phyloP scores from a whole-genome alignment of 2,329 filamentous ascomycete species.

The Neonectria punicea region DNA sequence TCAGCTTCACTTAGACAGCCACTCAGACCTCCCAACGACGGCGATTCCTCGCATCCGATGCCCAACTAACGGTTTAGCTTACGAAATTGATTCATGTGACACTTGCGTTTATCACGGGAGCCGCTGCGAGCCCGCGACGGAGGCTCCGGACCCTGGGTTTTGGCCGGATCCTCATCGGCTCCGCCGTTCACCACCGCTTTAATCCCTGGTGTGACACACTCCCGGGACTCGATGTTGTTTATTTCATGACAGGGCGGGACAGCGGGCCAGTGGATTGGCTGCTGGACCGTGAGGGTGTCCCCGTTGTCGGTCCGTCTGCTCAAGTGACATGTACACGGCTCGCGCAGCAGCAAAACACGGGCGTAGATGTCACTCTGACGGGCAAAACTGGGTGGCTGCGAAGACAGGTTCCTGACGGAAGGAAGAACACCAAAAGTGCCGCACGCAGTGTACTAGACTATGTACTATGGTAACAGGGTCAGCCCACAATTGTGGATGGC shows the following conservation, averaged over 20 bases:
- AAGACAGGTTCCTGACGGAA: not conserved
- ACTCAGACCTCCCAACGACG: too few species aligned
- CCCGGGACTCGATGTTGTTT: not conserved
- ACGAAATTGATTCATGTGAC: not conserved
- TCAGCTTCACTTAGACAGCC: too few species aligned
- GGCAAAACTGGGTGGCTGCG: not conserved
- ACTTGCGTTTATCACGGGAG: not conserved
- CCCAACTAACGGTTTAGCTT: not conserved
- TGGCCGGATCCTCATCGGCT: not conserved
- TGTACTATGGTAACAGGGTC: too few species aligned
- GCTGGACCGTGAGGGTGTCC: not conserved
- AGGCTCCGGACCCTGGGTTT: not conserved
- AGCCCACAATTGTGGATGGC: not conserved
- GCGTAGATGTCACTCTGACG: not conserved
- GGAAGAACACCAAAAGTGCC: not conserved
- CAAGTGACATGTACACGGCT: not conserved
- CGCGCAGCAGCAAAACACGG: not conserved
- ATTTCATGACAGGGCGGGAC: not conserved
- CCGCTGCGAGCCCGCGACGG: too few species aligned
- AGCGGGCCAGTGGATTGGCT: not conserved
- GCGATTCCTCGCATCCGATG: too few species aligned
- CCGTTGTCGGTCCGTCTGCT: not conserved
- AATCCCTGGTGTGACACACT: not conserved
- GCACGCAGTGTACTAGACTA: too few species aligned
- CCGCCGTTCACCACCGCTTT: not conserved